Percentiles rank a stretch among this genome's conserved stretches.
Conservation (phyloP, 2,329 filamentous ascomycete genomes). For the Epichloe coenophiala region DNA sequence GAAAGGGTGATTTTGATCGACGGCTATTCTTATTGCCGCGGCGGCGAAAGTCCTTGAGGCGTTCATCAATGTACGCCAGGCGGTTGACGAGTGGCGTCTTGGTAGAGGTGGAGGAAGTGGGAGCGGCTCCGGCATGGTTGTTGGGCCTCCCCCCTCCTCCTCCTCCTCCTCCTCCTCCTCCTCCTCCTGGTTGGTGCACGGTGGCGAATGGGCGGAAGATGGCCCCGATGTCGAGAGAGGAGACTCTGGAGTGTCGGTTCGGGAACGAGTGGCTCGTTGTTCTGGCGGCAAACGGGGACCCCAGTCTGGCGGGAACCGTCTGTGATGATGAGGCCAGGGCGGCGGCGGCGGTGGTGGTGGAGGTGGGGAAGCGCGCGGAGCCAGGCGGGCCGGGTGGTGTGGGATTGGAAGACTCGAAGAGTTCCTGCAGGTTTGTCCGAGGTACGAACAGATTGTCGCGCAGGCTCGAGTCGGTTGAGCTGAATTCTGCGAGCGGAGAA, state of each 20-base stretch:
- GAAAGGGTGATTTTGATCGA: constrained; percentile 37
- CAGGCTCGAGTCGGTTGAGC: constrained; percentile 19
- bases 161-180: too few species aligned
- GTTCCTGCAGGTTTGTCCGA: constrained; percentile 27
- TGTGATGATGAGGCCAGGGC: constrained; percentile 15
- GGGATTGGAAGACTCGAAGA: constrained; percentile 21
- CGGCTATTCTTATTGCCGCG: constrained; percentile 23
- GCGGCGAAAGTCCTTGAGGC: constrained; percentile 39
- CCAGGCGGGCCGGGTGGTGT: background rate
- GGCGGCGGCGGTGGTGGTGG: constrained; percentile 1
- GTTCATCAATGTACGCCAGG: constrained; percentile 44
- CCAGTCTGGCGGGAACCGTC: constrained; percentile 33
- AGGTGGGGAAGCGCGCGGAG: background rate
- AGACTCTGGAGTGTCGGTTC: constrained; percentile 37
- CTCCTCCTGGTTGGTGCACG: constrained; percentile 28
- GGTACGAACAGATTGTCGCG: constrained; percentile 27
- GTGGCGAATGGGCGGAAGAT: constrained; percentile 43
- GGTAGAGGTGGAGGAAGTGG: constrained; percentile 17
- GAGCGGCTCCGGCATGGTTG: background rate
- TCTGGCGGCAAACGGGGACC: constrained; percentile 42
- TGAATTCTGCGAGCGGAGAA: constrained; percentile 17
- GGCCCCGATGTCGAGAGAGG: constrained; percentile 29
- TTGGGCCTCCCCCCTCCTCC: constrained; percentile 7
- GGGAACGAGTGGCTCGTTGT: constrained; percentile 46
- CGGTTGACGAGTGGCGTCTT: constrained; percentile 34